Base-by-base conservation (phyloP, 1,139 yeast species). In the Hemisphaericaspora xylofermentans region DNA sequence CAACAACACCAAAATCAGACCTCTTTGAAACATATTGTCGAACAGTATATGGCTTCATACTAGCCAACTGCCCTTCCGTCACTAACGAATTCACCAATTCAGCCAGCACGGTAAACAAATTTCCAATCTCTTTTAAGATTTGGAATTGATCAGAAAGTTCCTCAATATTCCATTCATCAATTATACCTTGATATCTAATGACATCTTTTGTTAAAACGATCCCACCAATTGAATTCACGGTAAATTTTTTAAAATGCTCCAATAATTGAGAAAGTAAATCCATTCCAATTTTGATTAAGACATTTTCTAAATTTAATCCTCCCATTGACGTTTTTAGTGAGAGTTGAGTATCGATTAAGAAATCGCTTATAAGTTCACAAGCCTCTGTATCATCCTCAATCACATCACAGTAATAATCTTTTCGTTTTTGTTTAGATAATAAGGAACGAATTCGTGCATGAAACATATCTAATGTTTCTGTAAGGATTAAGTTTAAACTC, bases 201-300 rank as follows among this genome's bases (percentile, higher is more conserved):
- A 87, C 81, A 63, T 91, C 98, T 44, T 85, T 84, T 1, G 96
- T 85, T n/a, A 88, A 75, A 14, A 85, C 79, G 43, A 84, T 74
- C 21, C 96, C 96, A 39, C 98, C 98, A 9, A 83, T 77, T 2
- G 89, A 81, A 52, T 80, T 87, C 44, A 89, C 88, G 28, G 80
- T 78, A 57, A 80, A 86, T 54, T 82, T 85, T 49, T 84, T 83
- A 56, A 84, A 83, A 58, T 91, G 97, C 24, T 76, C 80, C 49
- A 88, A 68, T 39, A 91, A 64, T 39, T 79, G 70, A 34, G 75
- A 73, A 52, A 85, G 72, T 38, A 88, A 72, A 21, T 71, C 74
- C 44, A 71, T 63, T 1, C 96, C 95, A 12, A 87, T 66, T 44
- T 78, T 81, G 14, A 66, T 63, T 43, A 86, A 61, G 14, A 83